These are phyloP conservation scores for Paramarasmius palmivorus DNA, from an alignment of 1,284 basidiomycete species.

Conservation along the genomic window DNA sequence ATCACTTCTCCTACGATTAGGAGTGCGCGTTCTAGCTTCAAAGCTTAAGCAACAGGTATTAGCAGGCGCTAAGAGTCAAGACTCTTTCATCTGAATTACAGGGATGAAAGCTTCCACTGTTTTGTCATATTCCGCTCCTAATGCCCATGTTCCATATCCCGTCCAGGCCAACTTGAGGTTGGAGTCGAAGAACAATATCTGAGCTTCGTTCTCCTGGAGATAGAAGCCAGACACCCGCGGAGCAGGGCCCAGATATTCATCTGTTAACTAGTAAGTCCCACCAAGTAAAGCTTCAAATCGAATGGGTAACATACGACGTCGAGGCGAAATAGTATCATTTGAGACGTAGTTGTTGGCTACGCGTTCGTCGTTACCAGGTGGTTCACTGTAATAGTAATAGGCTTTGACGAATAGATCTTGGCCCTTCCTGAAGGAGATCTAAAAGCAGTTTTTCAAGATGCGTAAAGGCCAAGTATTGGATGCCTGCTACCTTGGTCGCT, in stretches of 20 bases:
- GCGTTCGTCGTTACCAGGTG: not conserved
- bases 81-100: not conserved
- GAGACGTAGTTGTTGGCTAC: not conserved
- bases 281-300: not conserved
- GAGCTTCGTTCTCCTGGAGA: not conserved
- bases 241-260: not conserved
- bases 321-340: not conserved
- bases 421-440: slow-evolving; percentile 1
- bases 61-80: no score
- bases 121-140: not conserved
- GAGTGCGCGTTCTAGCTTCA: no score
- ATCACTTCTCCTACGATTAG: no score
- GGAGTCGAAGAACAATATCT: slow-evolving; percentile 1
- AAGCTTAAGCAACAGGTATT: no score
- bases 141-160: not conserved
- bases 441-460: no score
- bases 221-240: not conserved
- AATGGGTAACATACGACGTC: not conserved
- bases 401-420: not conserved
- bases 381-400: not conserved
- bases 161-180: not conserved
- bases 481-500: not conserved
- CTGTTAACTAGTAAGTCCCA: no score
- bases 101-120: not conserved
- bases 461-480: no score